Percentiles rank a stretch among this genome's conserved stretches.
Conservation (phyloP, 2,329 filamentous ascomycete genomes). For the Madurella fahalii region DNA sequence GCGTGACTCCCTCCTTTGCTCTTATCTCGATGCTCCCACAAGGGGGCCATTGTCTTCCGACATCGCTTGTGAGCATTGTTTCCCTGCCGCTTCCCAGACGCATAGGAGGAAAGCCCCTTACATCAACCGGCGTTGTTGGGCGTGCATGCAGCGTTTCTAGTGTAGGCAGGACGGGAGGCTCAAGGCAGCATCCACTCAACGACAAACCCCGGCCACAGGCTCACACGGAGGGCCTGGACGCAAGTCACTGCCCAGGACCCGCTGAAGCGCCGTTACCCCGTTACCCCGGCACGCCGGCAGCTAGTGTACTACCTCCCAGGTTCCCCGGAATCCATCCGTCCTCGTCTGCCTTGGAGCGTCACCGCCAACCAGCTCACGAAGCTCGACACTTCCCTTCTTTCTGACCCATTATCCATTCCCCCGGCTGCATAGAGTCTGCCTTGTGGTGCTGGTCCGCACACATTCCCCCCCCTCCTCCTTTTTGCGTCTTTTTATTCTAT, state of each 20-base stretch:
- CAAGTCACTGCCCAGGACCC: conserved; percentile 11
- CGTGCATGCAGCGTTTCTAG: neutral
- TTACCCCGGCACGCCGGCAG: conserved; percentile 9
- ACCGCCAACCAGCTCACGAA: conserved; percentile 22
- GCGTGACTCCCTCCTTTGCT: conserved; percentile 1
- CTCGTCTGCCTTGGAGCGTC: conserved; percentile 24
- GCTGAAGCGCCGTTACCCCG: conserved; percentile 13
- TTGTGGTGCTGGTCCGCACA: conserved; percentile 12
- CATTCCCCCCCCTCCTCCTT: neutral
- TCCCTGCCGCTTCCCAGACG: neutral
- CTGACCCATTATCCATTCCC: neutral
- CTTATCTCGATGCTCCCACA: conserved; percentile 9
- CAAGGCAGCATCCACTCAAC: neutral
- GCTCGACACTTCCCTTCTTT: neutral
- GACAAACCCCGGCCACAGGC: neutral
- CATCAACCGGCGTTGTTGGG: neutral
- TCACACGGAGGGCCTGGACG: conserved; percentile 6
- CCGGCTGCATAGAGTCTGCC: conserved; percentile 16
- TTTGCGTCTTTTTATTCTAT: conserved; percentile 1
- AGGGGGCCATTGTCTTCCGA: conserved; percentile 15
- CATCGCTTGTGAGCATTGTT: conserved; percentile 14
- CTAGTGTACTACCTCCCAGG: conserved; percentile 9
- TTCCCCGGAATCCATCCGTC: conserved; percentile 9
- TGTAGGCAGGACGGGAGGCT: neutral
- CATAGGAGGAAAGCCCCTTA: neutral